Evolutionary conservation across 805 yeast genomes (phyloP).

Genomic region (Saturnispora kantuleensis): DNA sequence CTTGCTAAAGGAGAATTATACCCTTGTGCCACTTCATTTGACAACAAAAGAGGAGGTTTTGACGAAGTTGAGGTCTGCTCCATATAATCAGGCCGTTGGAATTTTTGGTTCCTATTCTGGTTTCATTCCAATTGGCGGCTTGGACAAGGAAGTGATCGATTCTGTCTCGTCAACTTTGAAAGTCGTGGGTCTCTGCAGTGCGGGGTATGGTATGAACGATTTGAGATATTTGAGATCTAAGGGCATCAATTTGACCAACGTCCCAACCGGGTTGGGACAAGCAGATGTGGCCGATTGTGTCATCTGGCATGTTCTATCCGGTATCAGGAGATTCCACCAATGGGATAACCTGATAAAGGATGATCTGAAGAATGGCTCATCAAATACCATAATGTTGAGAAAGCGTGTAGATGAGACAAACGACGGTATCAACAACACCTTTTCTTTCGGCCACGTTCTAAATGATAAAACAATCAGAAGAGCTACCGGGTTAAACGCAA

Average conservation of each 20-base stretch:
- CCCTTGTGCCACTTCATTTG: slow-evolving; percentile 31
- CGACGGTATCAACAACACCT: neutral
- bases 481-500: slow-evolving; percentile 38
- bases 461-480: slow-evolving; percentile 9
- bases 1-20: slow-evolving; percentile 32
- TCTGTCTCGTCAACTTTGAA: slow-evolving; percentile 35
- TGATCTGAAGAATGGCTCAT: slow-evolving; percentile 13
- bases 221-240: slow-evolving; percentile 24
- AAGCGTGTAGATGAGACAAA: neutral
- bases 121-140: slow-evolving; percentile 35
- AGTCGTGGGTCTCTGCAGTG: slow-evolving; percentile 45
- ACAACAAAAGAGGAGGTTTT: slow-evolving; percentile 32
- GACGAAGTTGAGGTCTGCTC: slow-evolving; percentile 28
- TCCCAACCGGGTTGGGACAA: slow-evolving; percentile 37
- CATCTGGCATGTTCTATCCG: slow-evolving; percentile 44
- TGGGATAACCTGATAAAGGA: slow-evolving; percentile 31
- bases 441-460: slow-evolving; percentile 14
- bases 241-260: slow-evolving; percentile 50
- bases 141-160: slow-evolving; percentile 32
- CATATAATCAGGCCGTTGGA: slow-evolving; percentile 31
- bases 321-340: slow-evolving; percentile 47
- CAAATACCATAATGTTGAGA: slow-evolving; percentile 20
- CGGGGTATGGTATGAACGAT: slow-evolving; percentile 39
- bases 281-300: slow-evolving; percentile 72
- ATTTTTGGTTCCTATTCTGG: slow-evolving; percentile 47